These are phyloP conservation scores for Ceratobasidium theobromae DNA, from an alignment of 1,284 basidiomycete genomes.

Conservation along the genomic window DNA sequence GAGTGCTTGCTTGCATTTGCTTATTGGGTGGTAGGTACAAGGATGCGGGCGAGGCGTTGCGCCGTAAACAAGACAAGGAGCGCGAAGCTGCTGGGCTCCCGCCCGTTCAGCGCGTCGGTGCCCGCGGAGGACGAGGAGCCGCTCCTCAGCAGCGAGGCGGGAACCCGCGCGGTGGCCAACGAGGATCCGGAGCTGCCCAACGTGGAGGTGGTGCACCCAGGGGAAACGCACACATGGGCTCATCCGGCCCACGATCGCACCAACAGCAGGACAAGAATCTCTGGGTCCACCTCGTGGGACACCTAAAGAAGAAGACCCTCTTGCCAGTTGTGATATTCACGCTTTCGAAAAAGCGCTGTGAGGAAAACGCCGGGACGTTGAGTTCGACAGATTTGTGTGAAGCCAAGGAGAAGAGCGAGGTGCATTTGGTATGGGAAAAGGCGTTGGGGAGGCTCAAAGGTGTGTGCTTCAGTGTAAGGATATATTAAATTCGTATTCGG, in stretches of 20 bases:
- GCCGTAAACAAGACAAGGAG: constrained; percentile 96
- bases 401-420: constrained; percentile 91
- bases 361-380: constrained; percentile 91
- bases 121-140: constrained; percentile 68
- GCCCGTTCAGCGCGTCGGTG: constrained; percentile 77
- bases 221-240: constrained; percentile 51
- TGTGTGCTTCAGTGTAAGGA: constrained; percentile 42
- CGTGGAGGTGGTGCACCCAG: constrained; percentile 48
- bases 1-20: constrained; percentile 14
- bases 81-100: constrained; percentile 89
- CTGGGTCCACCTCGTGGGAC: constrained; percentile 89
- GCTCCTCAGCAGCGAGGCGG: constrained; percentile 48
- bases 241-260: constrained; percentile 55
- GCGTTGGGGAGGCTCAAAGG: constrained; percentile 91
- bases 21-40: constrained; percentile 64
- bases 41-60: constrained; percentile 83
- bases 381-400: constrained; percentile 88
- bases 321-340: constrained; percentile 97
- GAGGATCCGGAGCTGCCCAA: constrained; percentile 50
- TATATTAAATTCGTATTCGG: background rate
- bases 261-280: constrained; percentile 84
- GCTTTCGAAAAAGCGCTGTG: constrained; percentile 94
- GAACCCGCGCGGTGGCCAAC: constrained; percentile 39
- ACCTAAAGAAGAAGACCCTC: constrained; percentile 82
- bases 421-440: constrained; percentile 92